phyloP scores from a whole-genome alignment of 208 protist species.

The Trypanosomatidae sp. region DNA sequence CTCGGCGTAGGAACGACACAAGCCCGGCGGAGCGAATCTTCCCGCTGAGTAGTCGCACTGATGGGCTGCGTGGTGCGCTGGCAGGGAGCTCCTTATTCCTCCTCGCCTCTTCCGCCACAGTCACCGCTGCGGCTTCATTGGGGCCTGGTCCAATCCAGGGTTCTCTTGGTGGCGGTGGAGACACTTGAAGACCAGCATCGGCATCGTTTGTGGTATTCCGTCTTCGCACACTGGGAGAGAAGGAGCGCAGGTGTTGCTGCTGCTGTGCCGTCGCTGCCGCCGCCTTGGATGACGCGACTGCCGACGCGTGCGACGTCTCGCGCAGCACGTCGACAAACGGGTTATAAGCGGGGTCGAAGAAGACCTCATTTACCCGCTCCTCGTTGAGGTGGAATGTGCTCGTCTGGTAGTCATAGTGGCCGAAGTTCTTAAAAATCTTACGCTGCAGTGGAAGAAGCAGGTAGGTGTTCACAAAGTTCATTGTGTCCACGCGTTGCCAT shows the following conservation, averaged over 20 bases:
- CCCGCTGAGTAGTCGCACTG: conserved; percentile 24
- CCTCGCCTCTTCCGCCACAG: background rate
- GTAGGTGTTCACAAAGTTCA: conserved; percentile 34
- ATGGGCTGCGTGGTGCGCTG: background rate
- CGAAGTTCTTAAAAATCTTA: conserved; percentile 50
- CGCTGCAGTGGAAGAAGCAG: conserved; percentile 38
- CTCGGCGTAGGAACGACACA: conserved; percentile 22
- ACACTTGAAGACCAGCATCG: background rate
- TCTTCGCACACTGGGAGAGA: background rate
- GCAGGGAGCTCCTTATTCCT: background rate
- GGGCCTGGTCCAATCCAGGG: background rate
- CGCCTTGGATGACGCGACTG: conserved; percentile 24
- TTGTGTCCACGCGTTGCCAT: background rate
- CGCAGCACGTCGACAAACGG: conserved; percentile 31
- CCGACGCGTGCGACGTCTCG: conserved; percentile 27
- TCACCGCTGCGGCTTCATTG: background rate
- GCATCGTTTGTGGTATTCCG: background rate
- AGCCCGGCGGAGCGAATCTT: conserved; percentile 26
- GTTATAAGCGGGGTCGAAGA: conserved; percentile 28
- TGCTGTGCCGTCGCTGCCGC: conserved; percentile 1
- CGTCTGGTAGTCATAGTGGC: conserved; percentile 37
- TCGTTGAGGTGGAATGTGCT: conserved; percentile 40
- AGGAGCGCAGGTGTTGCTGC: background rate
- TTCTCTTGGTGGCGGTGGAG: background rate
- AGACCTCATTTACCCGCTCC: conserved; percentile 33